phyloP scores from a whole-genome alignment of 306 rosid species.

The Fragaria nilgerrensis region DNA sequence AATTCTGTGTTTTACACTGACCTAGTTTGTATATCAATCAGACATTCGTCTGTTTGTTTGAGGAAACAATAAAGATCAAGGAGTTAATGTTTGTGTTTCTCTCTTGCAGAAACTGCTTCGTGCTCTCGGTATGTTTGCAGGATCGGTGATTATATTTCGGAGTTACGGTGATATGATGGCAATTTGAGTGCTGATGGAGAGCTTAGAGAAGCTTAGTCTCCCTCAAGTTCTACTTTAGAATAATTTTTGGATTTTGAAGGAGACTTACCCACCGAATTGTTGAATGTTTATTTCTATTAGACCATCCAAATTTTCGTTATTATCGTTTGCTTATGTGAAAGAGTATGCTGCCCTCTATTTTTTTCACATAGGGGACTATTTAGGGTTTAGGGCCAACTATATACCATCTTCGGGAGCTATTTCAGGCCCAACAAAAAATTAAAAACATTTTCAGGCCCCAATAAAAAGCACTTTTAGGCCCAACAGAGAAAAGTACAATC shows the following conservation, averaged over 20 bases:
- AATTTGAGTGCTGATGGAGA: slow-evolving; percentile 41
- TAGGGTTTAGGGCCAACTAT: no score
- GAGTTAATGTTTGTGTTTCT: not conserved
- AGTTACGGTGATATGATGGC: slow-evolving; percentile 87
- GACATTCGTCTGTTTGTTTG: not conserved
- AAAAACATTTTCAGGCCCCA: no score
- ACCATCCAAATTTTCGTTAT: not conserved
- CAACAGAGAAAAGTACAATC: no score
- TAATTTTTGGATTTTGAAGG: not conserved
- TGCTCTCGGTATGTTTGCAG: slow-evolving; percentile 70
- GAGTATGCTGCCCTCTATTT: not conserved
- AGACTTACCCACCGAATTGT: not conserved
- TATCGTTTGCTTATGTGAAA: not conserved
- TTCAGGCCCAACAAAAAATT: no score
- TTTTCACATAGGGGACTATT: no score
- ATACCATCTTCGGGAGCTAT: no score
- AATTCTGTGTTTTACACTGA: not conserved
- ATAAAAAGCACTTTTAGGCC: no score
- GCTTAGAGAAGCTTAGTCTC: not conserved
- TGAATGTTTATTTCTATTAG: not conserved
- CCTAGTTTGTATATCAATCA: not conserved
- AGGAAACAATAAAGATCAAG: not conserved
- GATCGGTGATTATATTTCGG: slow-evolving; percentile 69
- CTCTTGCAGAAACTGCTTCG: slow-evolving; percentile 76
- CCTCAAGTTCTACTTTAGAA: not conserved